Conservation (phyloP, 2,329 filamentous ascomycete species). For the Beauveria australis region DNA sequence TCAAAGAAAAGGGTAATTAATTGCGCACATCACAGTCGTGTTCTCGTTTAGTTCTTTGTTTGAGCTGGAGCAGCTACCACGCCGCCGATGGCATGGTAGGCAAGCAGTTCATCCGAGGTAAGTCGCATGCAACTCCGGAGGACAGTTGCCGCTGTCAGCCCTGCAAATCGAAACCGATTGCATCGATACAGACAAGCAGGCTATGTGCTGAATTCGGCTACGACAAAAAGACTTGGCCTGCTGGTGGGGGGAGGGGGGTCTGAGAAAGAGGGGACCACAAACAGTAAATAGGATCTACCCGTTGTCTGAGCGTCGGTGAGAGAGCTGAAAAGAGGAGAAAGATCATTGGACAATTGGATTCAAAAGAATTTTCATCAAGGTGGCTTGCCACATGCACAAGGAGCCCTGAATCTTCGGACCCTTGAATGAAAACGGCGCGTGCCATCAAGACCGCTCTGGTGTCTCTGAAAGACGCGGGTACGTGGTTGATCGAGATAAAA, state of each 20-base stretch:
- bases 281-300: neutral
- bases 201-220: constrained; percentile 1
- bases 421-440: neutral
- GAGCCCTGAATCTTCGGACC: neutral
- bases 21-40: neutral
- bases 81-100: neutral
- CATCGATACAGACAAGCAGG: neutral
- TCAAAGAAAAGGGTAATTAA: neutral
- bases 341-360: neutral
- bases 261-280: neutral
- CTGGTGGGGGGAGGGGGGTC: neutral
- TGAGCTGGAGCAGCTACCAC: neutral
- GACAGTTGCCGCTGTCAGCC: constrained; percentile 3
- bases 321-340: neutral
- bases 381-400: neutral
- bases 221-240: neutral
- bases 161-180: neutral
- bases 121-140: neutral
- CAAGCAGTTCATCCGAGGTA: constrained; percentile 4
- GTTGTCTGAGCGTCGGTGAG: neutral
- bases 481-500: neutral
- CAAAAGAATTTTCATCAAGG: neutral
- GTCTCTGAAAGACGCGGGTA: neutral
- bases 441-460: neutral
- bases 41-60: neutral